Evolutionary conservation across 805 yeast species (phyloP).

Genomic region (Ogataea corticis): DNA sequence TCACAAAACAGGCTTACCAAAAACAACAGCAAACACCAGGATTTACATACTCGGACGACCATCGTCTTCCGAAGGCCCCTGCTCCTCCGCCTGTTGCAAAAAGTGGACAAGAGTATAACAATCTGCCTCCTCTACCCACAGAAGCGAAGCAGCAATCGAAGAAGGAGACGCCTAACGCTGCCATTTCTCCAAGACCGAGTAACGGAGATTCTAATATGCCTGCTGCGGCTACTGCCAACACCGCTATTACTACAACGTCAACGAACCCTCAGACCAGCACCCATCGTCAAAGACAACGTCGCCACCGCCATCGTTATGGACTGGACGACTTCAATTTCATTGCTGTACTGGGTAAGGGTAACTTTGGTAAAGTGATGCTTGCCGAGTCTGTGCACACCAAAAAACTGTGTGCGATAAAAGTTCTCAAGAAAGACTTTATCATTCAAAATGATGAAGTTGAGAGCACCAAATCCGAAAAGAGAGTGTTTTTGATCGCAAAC

Average conservation of each 20-base stretch:
- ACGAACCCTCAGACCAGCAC: conserved; percentile 26
- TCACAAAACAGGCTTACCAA: conserved; percentile 20
- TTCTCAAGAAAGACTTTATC: conserved; percentile 91
- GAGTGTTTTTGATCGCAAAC: conserved; percentile 76
- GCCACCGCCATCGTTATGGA: conserved; percentile 73
- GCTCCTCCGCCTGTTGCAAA: not conserved
- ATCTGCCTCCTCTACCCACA: conserved; percentile 4
- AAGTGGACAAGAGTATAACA: not conserved
- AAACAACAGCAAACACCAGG: conserved; percentile 10
- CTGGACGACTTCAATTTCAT: conserved; percentile 92
- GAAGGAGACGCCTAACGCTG: not conserved
- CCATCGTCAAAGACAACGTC: conserved; percentile 35
- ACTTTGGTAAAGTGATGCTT: conserved; percentile 96
- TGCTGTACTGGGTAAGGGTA: conserved; percentile 97
- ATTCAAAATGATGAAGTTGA: conserved; percentile 96
- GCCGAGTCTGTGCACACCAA: conserved; percentile 88
- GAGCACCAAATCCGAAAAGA: conserved; percentile 90
- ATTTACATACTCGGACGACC: conserved; percentile 16
- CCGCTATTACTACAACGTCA: conserved; percentile 7
- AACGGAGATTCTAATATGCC: no score
- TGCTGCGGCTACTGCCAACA: no score
- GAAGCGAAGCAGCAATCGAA: conserved; percentile 4
- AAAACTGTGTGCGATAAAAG: conserved; percentile 91
- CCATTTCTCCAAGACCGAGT: no score
- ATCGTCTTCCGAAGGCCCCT: conserved; percentile 18